Conservation (phyloP, 768 basidiomycete genomes). For the Podaxis mareebaensis region DNA sequence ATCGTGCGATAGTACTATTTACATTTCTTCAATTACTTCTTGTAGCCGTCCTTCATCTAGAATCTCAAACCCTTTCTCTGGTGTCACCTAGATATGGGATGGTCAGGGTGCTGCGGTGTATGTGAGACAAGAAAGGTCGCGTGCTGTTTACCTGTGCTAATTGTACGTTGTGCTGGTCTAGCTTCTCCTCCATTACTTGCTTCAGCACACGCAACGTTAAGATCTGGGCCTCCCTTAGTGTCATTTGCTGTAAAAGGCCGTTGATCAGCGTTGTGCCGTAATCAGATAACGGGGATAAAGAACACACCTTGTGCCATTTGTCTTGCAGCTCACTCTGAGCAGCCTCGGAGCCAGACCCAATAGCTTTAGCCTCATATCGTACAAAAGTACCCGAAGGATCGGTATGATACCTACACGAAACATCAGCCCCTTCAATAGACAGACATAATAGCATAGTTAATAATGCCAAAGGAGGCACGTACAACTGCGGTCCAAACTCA, state of each 20-base stretch:
- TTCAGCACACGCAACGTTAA: constrained; percentile 89
- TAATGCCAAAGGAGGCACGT: constrained; percentile 28
- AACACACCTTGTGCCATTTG: constrained; percentile 87
- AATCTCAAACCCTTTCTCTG: constrained; percentile 84
- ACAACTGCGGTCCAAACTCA: constrained; percentile 95
- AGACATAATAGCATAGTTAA: neutral
- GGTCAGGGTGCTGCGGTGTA: constrained; percentile 11
- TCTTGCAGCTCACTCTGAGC: constrained; percentile 97
- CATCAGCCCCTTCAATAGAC: constrained; percentile 2
- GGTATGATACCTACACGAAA: constrained; percentile 77
- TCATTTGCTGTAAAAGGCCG: constrained; percentile 71
- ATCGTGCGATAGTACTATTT: constrained; percentile 28
- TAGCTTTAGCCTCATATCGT: constrained; percentile 96
- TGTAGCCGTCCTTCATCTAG: constrained; percentile 79
- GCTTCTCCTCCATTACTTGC: constrained; percentile 99
- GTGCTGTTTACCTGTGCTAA: constrained; percentile 75
- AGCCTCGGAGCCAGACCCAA: constrained; percentile 96
- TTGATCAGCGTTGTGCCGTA: constrained; percentile 4
- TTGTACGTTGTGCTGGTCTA: constrained; percentile 98
- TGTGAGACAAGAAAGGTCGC: constrained; percentile 8
- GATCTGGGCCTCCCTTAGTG: constrained; percentile 82
- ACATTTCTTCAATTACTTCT: constrained; percentile 84
- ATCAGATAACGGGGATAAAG: neutral
- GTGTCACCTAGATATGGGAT: constrained; percentile 63
- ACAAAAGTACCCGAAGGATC: constrained; percentile 98